Conservation (phyloP, 495 filamentous ascomycete genomes). For the Cercophora sp. region DNA sequence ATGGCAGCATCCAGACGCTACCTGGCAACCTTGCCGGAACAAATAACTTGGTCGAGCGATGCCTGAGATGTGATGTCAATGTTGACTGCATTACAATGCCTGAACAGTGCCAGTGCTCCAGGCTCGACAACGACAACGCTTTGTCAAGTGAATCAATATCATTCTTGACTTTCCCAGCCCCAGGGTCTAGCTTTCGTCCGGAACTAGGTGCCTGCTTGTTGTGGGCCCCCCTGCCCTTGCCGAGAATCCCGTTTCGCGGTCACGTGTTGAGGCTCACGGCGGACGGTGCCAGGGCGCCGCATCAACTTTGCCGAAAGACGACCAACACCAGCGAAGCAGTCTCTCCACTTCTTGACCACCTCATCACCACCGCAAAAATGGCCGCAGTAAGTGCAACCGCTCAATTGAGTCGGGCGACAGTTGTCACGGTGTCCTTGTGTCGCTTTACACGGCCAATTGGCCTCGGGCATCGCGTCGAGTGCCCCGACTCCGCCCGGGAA, state of each 20-base stretch:
- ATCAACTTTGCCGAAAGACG: constrained; percentile 28
- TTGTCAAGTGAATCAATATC: no score
- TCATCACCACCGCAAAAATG: constrained; percentile 68
- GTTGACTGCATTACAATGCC: no score
- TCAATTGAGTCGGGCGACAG: constrained; percentile 18
- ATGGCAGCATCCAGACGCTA: no score
- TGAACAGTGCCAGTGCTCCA: no score
- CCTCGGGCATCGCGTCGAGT: background rate
- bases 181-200: no score
- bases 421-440: background rate
- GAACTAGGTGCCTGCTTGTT: no score
- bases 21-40: no score
- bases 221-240: no score
- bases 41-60: no score
- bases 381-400: constrained; percentile 66
- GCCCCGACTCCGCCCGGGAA: background rate
- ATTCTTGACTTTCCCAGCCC: no score
- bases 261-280: constrained; percentile 27
- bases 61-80: no score
- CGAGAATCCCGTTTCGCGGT: constrained; percentile 2
- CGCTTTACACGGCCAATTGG: constrained; percentile 1
- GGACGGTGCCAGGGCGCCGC: constrained; percentile 19
- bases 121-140: no score
- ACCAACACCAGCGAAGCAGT: constrained; percentile 36
- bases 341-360: constrained; percentile 43